Evolutionary conservation across 2,329 filamentous ascomycete species (phyloP).

Genomic region (Eutypa lata): DNA sequence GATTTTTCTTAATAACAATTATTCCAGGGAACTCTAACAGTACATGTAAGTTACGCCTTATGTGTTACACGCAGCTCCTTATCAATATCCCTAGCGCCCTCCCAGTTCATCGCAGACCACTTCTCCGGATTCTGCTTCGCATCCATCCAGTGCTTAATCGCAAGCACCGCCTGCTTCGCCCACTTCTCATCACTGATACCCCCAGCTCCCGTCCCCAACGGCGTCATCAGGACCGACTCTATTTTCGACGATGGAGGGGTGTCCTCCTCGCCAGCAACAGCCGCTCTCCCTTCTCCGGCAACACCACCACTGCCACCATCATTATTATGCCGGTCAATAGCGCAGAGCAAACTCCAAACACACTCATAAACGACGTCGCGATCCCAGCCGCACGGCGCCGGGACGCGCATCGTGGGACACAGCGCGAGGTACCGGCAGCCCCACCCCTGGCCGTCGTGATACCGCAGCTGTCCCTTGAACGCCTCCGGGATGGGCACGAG

Average conservation of each 20-base stretch:
- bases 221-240: slow-evolving; percentile 45
- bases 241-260: slow-evolving; percentile 28
- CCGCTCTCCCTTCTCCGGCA: slow-evolving; percentile 1
- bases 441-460: slow-evolving; percentile 20
- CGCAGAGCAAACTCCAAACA: slow-evolving; percentile 48
- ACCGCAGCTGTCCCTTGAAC: slow-evolving; percentile 18
- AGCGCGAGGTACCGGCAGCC: slow-evolving; percentile 43
- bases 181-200: slow-evolving; percentile 42
- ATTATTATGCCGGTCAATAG: slow-evolving; percentile 46
- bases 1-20: no score
- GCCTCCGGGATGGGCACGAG: slow-evolving; percentile 40
- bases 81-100: background rate
- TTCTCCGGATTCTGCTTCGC: slow-evolving; percentile 38
- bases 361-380: slow-evolving; percentile 52
- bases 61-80: background rate
- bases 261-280: background rate
- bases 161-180: slow-evolving; percentile 48
- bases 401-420: slow-evolving; percentile 52
- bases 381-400: slow-evolving; percentile 43
- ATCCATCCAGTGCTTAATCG: slow-evolving; percentile 49
- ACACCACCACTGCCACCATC: background rate
- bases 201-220: slow-evolving; percentile 48
- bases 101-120: slow-evolving; percentile 40
- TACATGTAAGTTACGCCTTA: no score
- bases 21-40: no score